Evolutionary conservation across 805 yeast genomes (phyloP), one percentile per base, ranked within the genome.

Genomic region (Teunomyces cretensis): DNA sequence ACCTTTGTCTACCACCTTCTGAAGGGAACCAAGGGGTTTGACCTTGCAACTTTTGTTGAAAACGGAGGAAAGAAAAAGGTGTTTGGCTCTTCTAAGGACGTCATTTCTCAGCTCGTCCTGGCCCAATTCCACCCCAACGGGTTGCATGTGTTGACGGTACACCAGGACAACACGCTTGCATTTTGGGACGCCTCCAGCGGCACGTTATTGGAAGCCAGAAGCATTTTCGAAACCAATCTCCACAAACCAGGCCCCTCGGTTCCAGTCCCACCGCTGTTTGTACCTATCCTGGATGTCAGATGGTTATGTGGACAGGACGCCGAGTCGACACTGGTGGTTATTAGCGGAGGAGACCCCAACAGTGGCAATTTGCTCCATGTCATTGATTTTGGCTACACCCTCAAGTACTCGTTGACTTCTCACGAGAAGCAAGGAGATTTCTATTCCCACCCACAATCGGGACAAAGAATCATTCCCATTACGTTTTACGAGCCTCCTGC

Each of bases 61-160:
- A 68, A 62, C 31, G 72, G 68, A 4, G 73, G 72, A n/a, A 70
- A 72, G 50, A 67, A 63, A 53, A 69, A 68, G 49, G 43, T 71
- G 22, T 72, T 72, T 48, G 70, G 72, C 3, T 57, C 63, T 9
- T 58, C 66, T 3, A 70, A 67, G 42, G 70, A 61, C 16, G 61
- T 71, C 4, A 48, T 64, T 2, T 57, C 64, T 6, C 68, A 62
- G 38, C 33, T 71, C 22, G 50, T 44, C 4, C 76, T 82, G 41
- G 83, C 96, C 0, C 70, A 80, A 28, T 94, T 88, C 80, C 97
- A 92, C 63, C 99, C 99, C 2, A 89, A 89, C 58, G 97, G 98
- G 0, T 75, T 90, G 37, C 96, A 91, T 59, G 67, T 88, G 2
- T 75, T 87, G 15, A 84, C 96, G 0, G 76, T 81, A 2, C 95